phyloP scores from a whole-genome alignment of 2,329 filamentous ascomycete genomes.

The Pseudocercospora pini-densiflorae region DNA sequence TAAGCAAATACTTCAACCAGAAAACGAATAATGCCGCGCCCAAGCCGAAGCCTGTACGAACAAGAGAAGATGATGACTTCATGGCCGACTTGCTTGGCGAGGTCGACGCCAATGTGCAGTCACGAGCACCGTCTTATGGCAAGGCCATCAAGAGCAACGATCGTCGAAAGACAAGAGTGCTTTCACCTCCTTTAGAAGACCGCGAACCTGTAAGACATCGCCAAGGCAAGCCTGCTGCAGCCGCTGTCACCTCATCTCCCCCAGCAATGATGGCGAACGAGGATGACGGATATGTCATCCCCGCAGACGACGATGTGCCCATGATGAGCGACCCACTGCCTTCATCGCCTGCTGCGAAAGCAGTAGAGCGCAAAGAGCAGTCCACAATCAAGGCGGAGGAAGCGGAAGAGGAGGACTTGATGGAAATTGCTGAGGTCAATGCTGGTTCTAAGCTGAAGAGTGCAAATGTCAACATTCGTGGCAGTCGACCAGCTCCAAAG shows the following conservation, averaged over 20 bases:
- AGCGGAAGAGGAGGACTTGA: conserved; percentile 76
- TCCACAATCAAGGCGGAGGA: conserved; percentile 70
- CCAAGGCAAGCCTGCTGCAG: conserved; percentile 17
- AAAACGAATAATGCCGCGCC: conserved; percentile 65
- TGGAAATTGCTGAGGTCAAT: conserved; percentile 81
- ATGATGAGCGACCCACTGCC: conserved; percentile 81
- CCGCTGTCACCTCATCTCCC: conserved; percentile 27
- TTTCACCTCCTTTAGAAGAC: conserved; percentile 73
- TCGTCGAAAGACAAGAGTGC: conserved; percentile 75
- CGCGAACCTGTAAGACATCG: conserved; percentile 38
- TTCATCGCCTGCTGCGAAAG: conserved; percentile 71
- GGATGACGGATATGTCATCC: conserved; percentile 59
- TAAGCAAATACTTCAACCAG: conserved; percentile 91
- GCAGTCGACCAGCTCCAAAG: conserved; percentile 77
- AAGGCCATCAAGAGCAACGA: conserved; percentile 73
- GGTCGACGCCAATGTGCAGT: conserved; percentile 77
- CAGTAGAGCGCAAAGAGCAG: conserved; percentile 52
- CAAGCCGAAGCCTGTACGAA: conserved; percentile 69
- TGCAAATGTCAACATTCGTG: conserved; percentile 81
- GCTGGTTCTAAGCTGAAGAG: conserved; percentile 66
- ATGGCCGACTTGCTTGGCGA: conserved; percentile 82
- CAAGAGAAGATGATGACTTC: conserved; percentile 84
- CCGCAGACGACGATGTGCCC: conserved; percentile 70
- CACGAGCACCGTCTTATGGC: conserved; percentile 57
- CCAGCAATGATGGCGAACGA: conserved; percentile 43